phyloP scores from a whole-genome alignment of 2,329 filamentous ascomycete genomes.

The Xylariaceae sp. region DNA sequence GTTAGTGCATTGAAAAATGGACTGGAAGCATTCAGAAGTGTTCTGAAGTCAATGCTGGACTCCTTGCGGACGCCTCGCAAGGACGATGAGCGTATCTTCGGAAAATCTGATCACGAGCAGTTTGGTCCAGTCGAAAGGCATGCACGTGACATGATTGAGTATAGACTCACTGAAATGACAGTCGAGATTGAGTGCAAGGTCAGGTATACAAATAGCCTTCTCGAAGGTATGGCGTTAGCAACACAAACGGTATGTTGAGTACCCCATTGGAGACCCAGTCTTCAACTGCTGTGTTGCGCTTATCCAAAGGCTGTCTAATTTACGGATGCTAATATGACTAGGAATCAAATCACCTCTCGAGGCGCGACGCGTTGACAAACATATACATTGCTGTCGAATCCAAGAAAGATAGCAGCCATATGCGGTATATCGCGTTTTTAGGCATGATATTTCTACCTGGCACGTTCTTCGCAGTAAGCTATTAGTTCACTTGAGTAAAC shows the following conservation, averaged over 20 bases:
- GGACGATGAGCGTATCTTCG: background rate
- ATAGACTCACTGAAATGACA: constrained; percentile 15
- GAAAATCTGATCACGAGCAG: background rate
- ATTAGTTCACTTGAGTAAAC: background rate
- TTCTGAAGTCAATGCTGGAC: constrained; percentile 11
- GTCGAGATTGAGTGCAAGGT: constrained; percentile 18
- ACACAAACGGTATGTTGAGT: constrained; percentile 17
- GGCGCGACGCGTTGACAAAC: constrained; percentile 12
- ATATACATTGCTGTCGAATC: constrained; percentile 17
- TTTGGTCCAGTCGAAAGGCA: background rate
- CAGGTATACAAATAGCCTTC: constrained; percentile 8
- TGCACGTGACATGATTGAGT: constrained; percentile 9
- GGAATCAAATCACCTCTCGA: constrained; percentile 21
- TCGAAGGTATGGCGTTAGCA: constrained; percentile 15
- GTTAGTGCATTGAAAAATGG: constrained; percentile 19
- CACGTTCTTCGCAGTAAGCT: constrained; percentile 23
- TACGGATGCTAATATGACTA: background rate
- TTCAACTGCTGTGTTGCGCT: background rate
- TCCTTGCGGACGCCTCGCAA: background rate
- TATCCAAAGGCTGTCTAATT: background rate
- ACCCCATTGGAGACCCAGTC: too few relatives aligned
- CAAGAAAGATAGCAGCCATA: constrained; percentile 19
- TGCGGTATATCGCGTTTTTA: constrained; percentile 15
- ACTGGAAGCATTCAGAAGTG: constrained; percentile 10
- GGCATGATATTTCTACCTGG: constrained; percentile 24